Base-by-base conservation (phyloP, 192 early-diverging fungal species). In the Entomortierella parvispora region DNA sequence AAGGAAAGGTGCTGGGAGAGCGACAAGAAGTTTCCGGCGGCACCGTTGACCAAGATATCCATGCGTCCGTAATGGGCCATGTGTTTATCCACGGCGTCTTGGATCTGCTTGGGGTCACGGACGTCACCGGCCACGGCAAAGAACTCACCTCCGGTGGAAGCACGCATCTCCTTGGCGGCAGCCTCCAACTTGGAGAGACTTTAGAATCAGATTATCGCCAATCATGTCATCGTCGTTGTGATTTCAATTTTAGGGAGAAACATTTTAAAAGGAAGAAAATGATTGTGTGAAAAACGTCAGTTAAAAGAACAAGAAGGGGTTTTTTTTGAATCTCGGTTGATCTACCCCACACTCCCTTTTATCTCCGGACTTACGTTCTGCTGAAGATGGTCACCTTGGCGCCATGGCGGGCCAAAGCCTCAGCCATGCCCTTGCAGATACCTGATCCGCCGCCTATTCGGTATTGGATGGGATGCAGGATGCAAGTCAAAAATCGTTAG, bases 21-120 rank as follows among this genome's bases (percentile, higher is more conserved):
- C 15, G 89, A 78, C 40, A 94, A 71, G 62, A 94, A 94, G 79
- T 94, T 94, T 25, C 93, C 93, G 15, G 93, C 91, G 20, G 82
- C 82, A 23, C 82, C 82, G 26, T 74, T 76, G 53, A 84, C 57
- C 12, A 91, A 68, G 43, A 89, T 89, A 77, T 94, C 93, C 46
- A 94, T 85, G 25, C 80, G 69, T 14, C 91, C 93, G 50, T 81
- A 93, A 33, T 74, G 71, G 22, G 89, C 90, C n/a, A 84, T 69
- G 22, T 88, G 80, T 51, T 79, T 80, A 44, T 88, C 74, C 18
- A 93, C 81, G 2, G 87, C 92, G 18, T 64, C 80, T 53, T 87
- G 84, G 23, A 94, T 46, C 42, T 89, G 80, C 28, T 80, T 81
- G 58, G 71, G 83, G 17, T 87, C 83, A 52, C 91, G 83, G 26